Conservation (phyloP, 306 rosid genomes). For the Prunus mira region DNA sequence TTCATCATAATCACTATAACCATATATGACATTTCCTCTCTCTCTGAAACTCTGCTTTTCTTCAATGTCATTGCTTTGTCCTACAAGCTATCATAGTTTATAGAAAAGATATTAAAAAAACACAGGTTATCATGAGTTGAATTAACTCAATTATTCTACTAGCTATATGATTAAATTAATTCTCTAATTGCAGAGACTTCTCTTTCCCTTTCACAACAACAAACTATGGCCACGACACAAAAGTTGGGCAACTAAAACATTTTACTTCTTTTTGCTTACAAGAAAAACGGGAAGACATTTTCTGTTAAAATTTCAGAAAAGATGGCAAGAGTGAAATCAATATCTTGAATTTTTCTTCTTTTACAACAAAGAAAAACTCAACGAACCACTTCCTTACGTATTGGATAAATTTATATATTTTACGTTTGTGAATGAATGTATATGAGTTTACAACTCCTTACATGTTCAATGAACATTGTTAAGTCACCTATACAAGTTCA, state of each 20-base stretch:
- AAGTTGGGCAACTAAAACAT: not conserved
- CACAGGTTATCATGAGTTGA: slow-evolving; percentile 14
- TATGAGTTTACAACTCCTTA: too few relatives aligned
- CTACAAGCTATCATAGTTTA: slow-evolving; percentile 32
- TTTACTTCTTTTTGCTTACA: not conserved
- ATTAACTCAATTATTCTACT: not conserved
- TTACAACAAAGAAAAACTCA: not conserved
- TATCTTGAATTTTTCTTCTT: not conserved
- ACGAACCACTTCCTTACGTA: not conserved
- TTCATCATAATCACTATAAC: slow-evolving; percentile 34
- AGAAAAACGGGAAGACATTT: not conserved
- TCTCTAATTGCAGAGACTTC: not conserved
- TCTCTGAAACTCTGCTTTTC: not conserved
- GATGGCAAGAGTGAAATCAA: too few relatives aligned
- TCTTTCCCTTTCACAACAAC: too few relatives aligned
- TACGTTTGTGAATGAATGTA: too few relatives aligned
- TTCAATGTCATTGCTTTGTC: slow-evolving; percentile 30
- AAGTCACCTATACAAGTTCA: too few relatives aligned
- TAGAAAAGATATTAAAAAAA: not conserved
- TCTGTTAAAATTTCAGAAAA: too few relatives aligned
- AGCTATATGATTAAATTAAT: not conserved
- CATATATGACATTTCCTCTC: slow-evolving; percentile 48
- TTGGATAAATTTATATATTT: too few relatives aligned
- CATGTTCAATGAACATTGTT: too few relatives aligned
- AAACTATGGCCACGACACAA: not conserved